These are phyloP conservation scores for Chlamydomonas applanata DNA, from an alignment of 139 green algal genomes.

Conservation along the genomic window DNA sequence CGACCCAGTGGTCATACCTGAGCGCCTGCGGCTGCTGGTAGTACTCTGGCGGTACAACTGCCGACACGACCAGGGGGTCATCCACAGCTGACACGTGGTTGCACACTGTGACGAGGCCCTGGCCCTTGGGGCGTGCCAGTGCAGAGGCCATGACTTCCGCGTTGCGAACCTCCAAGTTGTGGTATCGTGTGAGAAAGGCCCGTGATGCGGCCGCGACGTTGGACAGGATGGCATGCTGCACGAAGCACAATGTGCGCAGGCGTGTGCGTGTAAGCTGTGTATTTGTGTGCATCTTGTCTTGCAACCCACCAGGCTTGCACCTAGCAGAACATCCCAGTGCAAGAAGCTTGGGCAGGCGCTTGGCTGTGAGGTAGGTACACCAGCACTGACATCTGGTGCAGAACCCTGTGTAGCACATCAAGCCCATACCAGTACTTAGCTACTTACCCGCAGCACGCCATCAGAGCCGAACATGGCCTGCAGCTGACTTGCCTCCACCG, in stretches of 20 bases:
- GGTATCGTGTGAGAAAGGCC: slow-evolving; percentile 33
- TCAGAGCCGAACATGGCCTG: slow-evolving; percentile 21
- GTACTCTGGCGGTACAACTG: slow-evolving; percentile 61
- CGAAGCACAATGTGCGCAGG: neutral
- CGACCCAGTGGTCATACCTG: slow-evolving; percentile 25
- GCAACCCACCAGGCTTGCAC: too few relatives aligned
- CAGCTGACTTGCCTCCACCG: too few relatives aligned
- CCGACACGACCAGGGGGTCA: slow-evolving; percentile 78
- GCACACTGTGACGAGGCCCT: slow-evolving; percentile 78
- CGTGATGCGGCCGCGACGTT: slow-evolving; percentile 20
- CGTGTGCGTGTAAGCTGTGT: too few relatives aligned
- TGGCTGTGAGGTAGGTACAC: too few relatives aligned
- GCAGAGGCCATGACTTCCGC: slow-evolving; percentile 49
- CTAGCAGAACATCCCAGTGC: too few relatives aligned
- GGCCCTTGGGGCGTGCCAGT: slow-evolving; percentile 42
- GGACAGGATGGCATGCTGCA: slow-evolving; percentile 32
- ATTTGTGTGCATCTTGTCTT: slow-evolving; percentile 20
- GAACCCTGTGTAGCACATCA: too few relatives aligned
- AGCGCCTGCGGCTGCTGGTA: slow-evolving; percentile 41
- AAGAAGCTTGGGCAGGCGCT: too few relatives aligned
- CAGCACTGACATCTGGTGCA: too few relatives aligned
- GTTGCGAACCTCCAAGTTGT: slow-evolving; percentile 41
- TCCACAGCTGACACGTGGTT: slow-evolving; percentile 90
- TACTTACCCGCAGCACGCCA: slow-evolving; percentile 29
- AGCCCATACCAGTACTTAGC: too few relatives aligned